A percentile compares a stretch with the other conserved stretches of the same genome.
These are phyloP conservation scores for Blastomyces gilchristii DNA, from an alignment of 2,329 filamentous ascomycete genomes.

Conservation along the genomic window DNA sequence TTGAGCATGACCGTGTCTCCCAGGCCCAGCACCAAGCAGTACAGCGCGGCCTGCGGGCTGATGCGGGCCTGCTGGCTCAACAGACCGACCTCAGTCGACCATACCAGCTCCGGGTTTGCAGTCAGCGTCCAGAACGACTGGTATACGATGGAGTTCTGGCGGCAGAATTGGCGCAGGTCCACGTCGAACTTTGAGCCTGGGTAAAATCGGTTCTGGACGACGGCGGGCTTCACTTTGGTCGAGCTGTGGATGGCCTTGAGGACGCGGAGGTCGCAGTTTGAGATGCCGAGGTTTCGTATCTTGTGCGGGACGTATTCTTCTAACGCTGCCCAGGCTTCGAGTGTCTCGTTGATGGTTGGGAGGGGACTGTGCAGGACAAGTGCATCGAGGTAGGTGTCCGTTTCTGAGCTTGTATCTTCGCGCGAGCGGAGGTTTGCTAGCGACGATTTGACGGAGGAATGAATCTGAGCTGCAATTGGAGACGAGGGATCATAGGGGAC, in stretches of 20 bases:
- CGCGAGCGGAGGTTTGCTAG: constrained; percentile 47
- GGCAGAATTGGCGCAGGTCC: constrained; percentile 48
- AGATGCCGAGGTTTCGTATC: constrained; percentile 62
- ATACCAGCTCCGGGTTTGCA: constrained; percentile 45
- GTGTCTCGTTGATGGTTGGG: constrained; percentile 41
- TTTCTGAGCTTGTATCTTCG: constrained; percentile 20
- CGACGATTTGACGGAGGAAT: constrained; percentile 56
- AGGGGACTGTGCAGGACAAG: constrained; percentile 51
- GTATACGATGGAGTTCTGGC: constrained; percentile 43
- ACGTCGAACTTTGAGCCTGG: constrained; percentile 49
- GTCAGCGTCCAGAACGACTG: constrained; percentile 54
- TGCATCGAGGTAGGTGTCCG: constrained; percentile 47
- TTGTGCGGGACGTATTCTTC: constrained; percentile 54
- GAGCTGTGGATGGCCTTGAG: constrained; percentile 45
- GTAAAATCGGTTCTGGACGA: constrained; percentile 71
- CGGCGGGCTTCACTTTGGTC: constrained; percentile 43
- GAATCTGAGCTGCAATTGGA: constrained; percentile 54
- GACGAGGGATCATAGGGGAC: constrained; percentile 53
- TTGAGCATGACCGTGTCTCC: constrained; percentile 44
- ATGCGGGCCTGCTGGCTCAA: constrained; percentile 40
- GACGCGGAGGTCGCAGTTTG: constrained; percentile 54
- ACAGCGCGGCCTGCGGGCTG: constrained; percentile 42
- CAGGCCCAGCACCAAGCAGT: constrained; percentile 46
- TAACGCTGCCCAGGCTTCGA: constrained; percentile 56
- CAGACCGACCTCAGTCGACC: constrained; percentile 37